Conservation (phyloP, 2,329 filamentous ascomycete genomes). For the Blastomyces silverae region DNA sequence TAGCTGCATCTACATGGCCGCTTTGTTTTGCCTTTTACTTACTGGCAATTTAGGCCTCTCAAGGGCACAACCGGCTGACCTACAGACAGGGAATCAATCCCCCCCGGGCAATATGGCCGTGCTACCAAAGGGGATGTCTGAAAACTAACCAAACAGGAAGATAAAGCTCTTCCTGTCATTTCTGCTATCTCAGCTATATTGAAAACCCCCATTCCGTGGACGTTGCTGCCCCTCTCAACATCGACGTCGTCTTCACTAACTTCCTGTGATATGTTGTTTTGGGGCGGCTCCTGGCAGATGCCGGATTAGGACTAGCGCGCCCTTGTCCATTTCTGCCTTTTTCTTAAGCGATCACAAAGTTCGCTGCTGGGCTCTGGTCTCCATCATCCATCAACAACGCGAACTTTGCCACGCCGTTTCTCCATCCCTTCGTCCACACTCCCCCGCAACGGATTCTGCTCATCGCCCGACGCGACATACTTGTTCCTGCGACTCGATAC, state of each 20-base stretch:
- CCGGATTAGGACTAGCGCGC: slow-evolving; percentile 36
- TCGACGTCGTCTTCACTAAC: background rate
- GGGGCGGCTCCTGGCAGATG: slow-evolving; percentile 12
- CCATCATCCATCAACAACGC: slow-evolving; percentile 41
- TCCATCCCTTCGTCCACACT: slow-evolving; percentile 21
- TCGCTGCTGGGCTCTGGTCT: slow-evolving; percentile 26
- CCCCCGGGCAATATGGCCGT: background rate
- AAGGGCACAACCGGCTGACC: background rate
- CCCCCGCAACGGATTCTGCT: slow-evolving; percentile 25
- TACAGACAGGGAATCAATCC: background rate
- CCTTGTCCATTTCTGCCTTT: slow-evolving; percentile 20
- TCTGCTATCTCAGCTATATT: background rate
- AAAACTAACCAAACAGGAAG: background rate
- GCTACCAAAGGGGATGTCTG: background rate
- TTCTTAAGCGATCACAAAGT: slow-evolving; percentile 35
- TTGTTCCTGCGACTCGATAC: slow-evolving; percentile 18
- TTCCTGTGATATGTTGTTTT: background rate
- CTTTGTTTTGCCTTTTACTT: background rate
- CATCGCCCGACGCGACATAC: slow-evolving; percentile 27
- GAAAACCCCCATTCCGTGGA: background rate
- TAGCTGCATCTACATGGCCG: background rate
- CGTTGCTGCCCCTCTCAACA: background rate
- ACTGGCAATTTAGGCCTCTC: background rate
- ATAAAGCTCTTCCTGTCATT: background rate
- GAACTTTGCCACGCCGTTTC: slow-evolving; percentile 19